Evolutionary conservation across 208 protist species (phyloP).

Genomic region (Crithidia mellificae): DNA sequence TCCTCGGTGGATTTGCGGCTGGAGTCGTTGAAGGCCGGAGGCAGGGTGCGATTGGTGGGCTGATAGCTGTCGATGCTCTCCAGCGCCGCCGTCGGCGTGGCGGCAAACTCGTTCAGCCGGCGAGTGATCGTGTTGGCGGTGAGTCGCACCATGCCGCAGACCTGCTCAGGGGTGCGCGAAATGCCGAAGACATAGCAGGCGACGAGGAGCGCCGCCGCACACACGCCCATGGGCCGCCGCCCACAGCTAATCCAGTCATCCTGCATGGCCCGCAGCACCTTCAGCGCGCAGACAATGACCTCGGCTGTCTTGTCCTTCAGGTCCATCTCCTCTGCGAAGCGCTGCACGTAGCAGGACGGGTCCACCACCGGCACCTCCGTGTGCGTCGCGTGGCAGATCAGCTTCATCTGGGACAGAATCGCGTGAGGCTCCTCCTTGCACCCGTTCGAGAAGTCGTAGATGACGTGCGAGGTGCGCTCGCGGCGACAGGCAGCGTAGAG

Average conservation of each 20-base stretch:
- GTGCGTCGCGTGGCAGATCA: slow-evolving; percentile 77
- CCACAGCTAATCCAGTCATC: slow-evolving; percentile 92
- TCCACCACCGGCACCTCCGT: slow-evolving; percentile 86
- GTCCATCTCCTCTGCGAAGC: slow-evolving; percentile 88
- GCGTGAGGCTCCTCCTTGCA: slow-evolving; percentile 55
- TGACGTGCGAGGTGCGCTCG: slow-evolving; percentile 85
- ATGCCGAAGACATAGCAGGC: slow-evolving; percentile 88
- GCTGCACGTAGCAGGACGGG: slow-evolving; percentile 81
- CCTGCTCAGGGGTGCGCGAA: slow-evolving; percentile 74
- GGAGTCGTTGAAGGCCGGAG: slow-evolving; percentile 68
- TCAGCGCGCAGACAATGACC: slow-evolving; percentile 84
- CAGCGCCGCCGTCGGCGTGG: slow-evolving; percentile 67
- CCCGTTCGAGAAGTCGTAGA: slow-evolving; percentile 86
- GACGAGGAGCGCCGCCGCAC: slow-evolving; percentile 86
- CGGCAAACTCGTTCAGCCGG: slow-evolving; percentile 86
- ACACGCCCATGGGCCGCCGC: slow-evolving; percentile 88
- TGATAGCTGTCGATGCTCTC: slow-evolving; percentile 83
- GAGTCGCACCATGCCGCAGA: slow-evolving; percentile 87
- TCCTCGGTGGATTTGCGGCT: slow-evolving; percentile 55
- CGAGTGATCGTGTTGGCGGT: slow-evolving; percentile 75
- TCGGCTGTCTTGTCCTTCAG: slow-evolving; percentile 62
- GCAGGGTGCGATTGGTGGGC: slow-evolving; percentile 56
- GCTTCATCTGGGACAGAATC: slow-evolving; percentile 77
- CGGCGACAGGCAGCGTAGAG: slow-evolving; percentile 85
- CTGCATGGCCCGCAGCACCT: slow-evolving; percentile 87